phyloP scores from a whole-genome alignment of 495 filamentous ascomycete genomes.

The Cercophora samala region DNA sequence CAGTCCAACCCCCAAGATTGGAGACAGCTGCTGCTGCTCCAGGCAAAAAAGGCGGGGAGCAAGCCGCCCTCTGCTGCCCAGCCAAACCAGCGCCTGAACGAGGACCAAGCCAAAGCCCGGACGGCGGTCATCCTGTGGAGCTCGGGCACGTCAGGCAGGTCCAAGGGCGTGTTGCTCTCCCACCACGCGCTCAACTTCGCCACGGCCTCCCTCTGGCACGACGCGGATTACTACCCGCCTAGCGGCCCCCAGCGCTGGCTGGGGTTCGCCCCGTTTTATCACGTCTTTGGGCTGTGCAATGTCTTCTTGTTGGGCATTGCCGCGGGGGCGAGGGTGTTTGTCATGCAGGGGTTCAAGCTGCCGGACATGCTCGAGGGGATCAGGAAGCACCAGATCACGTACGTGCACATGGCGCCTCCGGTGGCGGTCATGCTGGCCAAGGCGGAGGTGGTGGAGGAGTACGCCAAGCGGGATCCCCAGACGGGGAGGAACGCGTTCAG shows the following conservation, averaged over 20 bases:
- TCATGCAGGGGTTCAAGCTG: conserved; percentile 59
- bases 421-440: conserved; percentile 66
- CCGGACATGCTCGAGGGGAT: conserved; percentile 53
- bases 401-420: conserved; percentile 65
- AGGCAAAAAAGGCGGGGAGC: not conserved
- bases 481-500: conserved; percentile 24
- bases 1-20: conserved; percentile 15
- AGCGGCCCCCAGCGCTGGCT: conserved; percentile 55
- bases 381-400: conserved; percentile 50
- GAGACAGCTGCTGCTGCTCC: conserved; percentile 27
- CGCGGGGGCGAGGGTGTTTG: conserved; percentile 55
- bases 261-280: conserved; percentile 37
- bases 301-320: conserved; percentile 56
- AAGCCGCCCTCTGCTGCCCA: not conserved
- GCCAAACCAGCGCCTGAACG: conserved; percentile 9
- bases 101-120: conserved; percentile 13
- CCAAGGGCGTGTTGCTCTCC: conserved; percentile 76
- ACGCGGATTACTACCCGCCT: conserved; percentile 37
- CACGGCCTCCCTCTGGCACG: conserved; percentile 31
- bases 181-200: conserved; percentile 49
- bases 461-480: conserved; percentile 50
- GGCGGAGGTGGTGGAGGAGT: conserved; percentile 59
- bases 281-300: conserved; percentile 36
- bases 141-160: conserved; percentile 76
- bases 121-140: conserved; percentile 69